Base-by-base conservation (phyloP, 352 stramenopile genomes). In the Globisporangium polare region DNA sequence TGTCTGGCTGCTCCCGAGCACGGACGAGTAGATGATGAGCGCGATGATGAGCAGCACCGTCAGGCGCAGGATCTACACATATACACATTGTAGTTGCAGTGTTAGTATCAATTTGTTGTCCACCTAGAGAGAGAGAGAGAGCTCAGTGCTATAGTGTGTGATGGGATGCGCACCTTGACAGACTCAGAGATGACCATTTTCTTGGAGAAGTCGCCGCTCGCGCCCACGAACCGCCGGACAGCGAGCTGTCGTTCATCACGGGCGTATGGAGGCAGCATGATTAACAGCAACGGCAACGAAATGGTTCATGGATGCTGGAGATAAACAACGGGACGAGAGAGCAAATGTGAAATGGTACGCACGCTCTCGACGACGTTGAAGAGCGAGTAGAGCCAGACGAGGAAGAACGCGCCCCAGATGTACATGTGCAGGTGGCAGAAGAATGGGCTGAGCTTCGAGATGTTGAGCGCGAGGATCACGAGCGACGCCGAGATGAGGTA, bases 181-280 rank as follows among this genome's bases (percentile, higher is more conserved):
- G 87, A 95, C 69, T 95, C 87, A 55, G 85, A 92, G 58, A 95
- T 95, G 57, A 95, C 83, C 63, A 95, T 89, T 53, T 85, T 84
- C 78, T 94, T 95, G 65, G 86, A 94, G 37, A 83, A 76, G 53
- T 95, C 87, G 58, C 79, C 83, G 71, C 89, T 88, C 2, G 72
- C 35, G n/a, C 86, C 84, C 20, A 90, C 86, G 77, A 94, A 88
- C 2, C 84, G 80, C 6, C 86, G 79, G 13, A 95, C 66, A 20
- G 86, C 83, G 45, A 94, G 56, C 86, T 95, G 58, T 26, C 20
- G 18, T 7, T 27, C 41, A 20, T 3, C n/a, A 37, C 15, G 8
- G 5, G 12, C 15, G 43, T 24, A 77, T 9, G 0, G 62, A 54
- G 12, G 41, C n/a, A 67, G 7, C 8, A 15, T 12, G 12, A 15